Conservation (phyloP, 441 rosid genomes). For the Brassica balearica region DNA sequence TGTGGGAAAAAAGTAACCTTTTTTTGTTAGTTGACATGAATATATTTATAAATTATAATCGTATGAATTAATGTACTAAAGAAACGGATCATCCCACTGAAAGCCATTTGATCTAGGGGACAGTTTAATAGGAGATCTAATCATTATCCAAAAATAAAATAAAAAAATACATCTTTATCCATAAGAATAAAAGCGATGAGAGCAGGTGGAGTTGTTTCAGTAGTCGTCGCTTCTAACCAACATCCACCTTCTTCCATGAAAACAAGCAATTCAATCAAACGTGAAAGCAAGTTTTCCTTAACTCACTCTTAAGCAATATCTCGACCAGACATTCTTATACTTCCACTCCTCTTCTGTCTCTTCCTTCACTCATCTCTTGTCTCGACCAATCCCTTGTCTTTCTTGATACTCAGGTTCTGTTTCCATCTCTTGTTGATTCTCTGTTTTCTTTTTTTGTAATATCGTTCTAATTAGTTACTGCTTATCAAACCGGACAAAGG, state of each 20-base stretch:
- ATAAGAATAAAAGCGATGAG: background rate
- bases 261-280: constrained; percentile 41
- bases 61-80: background rate
- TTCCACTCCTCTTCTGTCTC: background rate
- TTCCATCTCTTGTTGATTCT: constrained; percentile 11
- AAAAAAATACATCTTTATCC: constrained; percentile 9
- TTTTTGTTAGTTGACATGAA: background rate
- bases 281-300: constrained; percentile 42
- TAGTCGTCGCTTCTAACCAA: constrained; percentile 45
- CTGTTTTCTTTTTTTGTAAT: background rate
- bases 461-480: background rate
- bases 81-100: background rate
- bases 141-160: constrained; percentile 29
- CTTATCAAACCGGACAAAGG: constrained; percentile 12
- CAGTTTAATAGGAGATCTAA: background rate
- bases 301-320: constrained; percentile 31
- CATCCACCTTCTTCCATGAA: constrained; percentile 37
- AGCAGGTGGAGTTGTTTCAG: constrained; percentile 5
- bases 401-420: constrained; percentile 27
- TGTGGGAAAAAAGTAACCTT: background rate
- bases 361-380: constrained; percentile 25
- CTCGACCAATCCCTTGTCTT: background rate
- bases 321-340: constrained; percentile 19
- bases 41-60: background rate
- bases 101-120: background rate